phyloP scores from a whole-genome alignment of 2,329 filamentous ascomycete species.

The Exophiala viscosa region DNA sequence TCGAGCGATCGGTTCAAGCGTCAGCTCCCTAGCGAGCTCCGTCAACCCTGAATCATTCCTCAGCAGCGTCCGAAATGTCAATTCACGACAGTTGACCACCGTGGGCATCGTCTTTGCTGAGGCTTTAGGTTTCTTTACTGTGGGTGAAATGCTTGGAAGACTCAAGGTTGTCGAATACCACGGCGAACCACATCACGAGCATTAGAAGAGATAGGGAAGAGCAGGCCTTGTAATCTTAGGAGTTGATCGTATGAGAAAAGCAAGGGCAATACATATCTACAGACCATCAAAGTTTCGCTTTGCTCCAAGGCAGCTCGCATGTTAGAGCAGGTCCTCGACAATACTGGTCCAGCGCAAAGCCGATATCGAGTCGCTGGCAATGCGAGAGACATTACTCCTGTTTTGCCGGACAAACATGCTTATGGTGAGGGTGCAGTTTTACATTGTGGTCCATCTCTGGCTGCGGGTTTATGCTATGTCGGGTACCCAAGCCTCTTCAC shows the following conservation, averaged over 20 bases:
- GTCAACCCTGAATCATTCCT: slow-evolving; percentile 56
- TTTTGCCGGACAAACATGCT: too few relatives aligned
- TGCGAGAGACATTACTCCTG: too few relatives aligned
- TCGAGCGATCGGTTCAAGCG: slow-evolving; percentile 47
- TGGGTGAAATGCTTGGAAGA: slow-evolving; percentile 93
- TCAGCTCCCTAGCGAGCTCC: slow-evolving; percentile 50
- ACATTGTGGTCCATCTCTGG: too few relatives aligned
- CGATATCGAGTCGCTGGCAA: too few relatives aligned
- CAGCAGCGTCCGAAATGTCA: slow-evolving; percentile 64
- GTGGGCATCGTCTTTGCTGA: slow-evolving; percentile 79
- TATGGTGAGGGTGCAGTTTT: too few relatives aligned
- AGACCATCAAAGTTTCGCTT: slow-evolving; percentile 4
- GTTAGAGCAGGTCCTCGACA: not conserved
- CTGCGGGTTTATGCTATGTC: too few relatives aligned
- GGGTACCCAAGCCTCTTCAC: too few relatives aligned
- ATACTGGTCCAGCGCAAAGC: too few relatives aligned
- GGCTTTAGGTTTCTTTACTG: slow-evolving; percentile 92
- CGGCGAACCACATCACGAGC: slow-evolving; percentile 57
- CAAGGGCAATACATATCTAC: slow-evolving; percentile 22
- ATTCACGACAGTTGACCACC: slow-evolving; percentile 64
- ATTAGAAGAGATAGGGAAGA: slow-evolving; percentile 23
- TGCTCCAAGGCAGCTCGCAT: not conserved
- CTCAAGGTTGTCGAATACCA: slow-evolving; percentile 94
- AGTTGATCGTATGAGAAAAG: slow-evolving; percentile 19
- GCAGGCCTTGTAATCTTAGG: slow-evolving; percentile 24